phyloP scores from a whole-genome alignment of 1,284 basidiomycete species.

The Schizopora paradoxa region DNA sequence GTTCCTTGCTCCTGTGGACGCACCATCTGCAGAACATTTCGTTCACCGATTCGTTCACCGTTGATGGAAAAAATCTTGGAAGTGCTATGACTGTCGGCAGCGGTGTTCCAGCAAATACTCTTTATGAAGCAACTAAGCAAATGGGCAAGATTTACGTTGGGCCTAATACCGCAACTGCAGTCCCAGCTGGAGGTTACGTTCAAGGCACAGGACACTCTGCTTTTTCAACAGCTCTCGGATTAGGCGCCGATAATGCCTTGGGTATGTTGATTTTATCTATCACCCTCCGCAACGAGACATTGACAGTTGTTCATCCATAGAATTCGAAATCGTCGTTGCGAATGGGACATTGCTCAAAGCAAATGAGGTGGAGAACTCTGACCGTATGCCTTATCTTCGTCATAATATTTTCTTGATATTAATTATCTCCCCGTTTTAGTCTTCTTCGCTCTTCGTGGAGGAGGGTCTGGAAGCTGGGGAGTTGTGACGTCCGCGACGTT shows the following conservation, averaged over 20 bases:
- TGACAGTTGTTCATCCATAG: too few species aligned
- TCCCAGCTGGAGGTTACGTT: constrained; percentile 27
- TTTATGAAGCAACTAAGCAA: constrained; percentile 24
- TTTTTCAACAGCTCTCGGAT: constrained; percentile 25
- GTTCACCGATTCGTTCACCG: constrained; percentile 26
- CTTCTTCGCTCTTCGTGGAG: constrained; percentile 32
- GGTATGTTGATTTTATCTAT: constrained; percentile 20
- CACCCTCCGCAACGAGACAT: not conserved
- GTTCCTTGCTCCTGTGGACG: constrained; percentile 27
- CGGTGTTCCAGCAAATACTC: constrained; percentile 23
- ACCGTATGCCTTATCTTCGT: too few species aligned
- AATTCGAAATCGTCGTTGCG: constrained; percentile 27
- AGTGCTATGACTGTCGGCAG: constrained; percentile 28
- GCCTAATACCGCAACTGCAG: constrained; percentile 28
- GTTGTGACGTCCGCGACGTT: constrained; percentile 30
- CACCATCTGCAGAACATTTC: constrained; percentile 20
- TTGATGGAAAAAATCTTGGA: constrained; percentile 20
- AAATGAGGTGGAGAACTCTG: constrained; percentile 21
- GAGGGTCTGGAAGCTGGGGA: constrained; percentile 32
- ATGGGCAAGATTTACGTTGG: constrained; percentile 27
- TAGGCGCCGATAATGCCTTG: constrained; percentile 29
- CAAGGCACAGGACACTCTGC: constrained; percentile 31
- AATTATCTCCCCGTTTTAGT: too few species aligned
- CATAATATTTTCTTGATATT: too few species aligned
- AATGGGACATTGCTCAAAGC: constrained; percentile 26